These are phyloP conservation scores for Penstemon barbatus DNA, from an alignment of 257 asterid genomes.

Conservation along the genomic window DNA sequence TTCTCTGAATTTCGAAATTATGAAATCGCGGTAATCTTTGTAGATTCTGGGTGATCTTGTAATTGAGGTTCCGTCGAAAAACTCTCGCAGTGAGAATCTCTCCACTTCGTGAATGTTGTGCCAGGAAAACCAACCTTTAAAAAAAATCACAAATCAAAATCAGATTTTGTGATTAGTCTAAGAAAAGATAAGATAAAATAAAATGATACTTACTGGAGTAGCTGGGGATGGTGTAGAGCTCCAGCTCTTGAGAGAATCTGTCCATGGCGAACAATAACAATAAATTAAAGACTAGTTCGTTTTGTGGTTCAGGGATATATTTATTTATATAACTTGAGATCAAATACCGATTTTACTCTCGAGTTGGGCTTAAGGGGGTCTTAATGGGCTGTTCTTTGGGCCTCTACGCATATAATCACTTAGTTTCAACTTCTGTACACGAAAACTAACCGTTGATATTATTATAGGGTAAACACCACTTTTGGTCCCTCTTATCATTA, in stretches of 20 bases:
- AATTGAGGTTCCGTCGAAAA: conserved; percentile 74
- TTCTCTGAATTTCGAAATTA: conserved; percentile 75
- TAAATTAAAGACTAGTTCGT: not conserved
- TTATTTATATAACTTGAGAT: conserved; percentile 1
- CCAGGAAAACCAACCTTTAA: conserved; percentile 89
- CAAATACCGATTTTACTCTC: conserved; percentile 26
- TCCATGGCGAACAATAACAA: conserved; percentile 40
- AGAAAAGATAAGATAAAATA: not conserved
- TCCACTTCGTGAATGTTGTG: conserved; percentile 79
- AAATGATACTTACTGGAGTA: conserved; percentile 60
- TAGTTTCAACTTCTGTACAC: too few relatives aligned
- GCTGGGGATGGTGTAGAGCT: conserved; percentile 91
- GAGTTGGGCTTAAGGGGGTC: not conserved
- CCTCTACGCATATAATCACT: too few relatives aligned
- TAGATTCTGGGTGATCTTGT: conserved; percentile 79
- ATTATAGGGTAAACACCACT: too few relatives aligned
- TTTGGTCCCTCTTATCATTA: too few relatives aligned
- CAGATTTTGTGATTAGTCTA: conserved; percentile 28
- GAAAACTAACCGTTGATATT: too few relatives aligned
- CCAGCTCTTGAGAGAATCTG: conserved; percentile 50
- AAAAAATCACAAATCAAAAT: conserved; percentile 6
- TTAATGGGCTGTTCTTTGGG: too few relatives aligned
- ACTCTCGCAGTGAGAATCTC: conserved; percentile 66
- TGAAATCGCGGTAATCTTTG: conserved; percentile 84
- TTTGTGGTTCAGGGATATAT: not conserved